Evolutionary conservation across 495 filamentous ascomycete species (phyloP), one percentile per base, ranked within the genome.

Genomic region (Penicillium paxilli): DNA sequence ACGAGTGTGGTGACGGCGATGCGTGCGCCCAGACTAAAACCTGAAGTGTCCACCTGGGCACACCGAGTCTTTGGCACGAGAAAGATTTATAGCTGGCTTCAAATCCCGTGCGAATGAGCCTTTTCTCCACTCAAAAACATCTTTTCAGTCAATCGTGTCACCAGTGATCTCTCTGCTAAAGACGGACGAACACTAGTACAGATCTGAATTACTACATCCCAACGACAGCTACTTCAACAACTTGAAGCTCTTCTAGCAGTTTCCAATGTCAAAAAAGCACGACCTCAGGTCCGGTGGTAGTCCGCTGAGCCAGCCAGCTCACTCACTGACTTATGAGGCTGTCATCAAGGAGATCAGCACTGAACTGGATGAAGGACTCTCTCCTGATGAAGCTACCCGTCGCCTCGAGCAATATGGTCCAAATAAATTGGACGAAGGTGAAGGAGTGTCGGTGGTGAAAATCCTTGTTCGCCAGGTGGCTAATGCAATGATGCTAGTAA

Each of bases 401-500:
- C 77, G 87, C 8, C 62, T 85, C 4, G 73, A 80, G 23, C 64
- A 80, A 48, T 78, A 80, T 70, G 87, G 87, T 12, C 65, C 68
- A 10, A 91, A 90, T 62, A 79, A 84, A 51, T 61, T 91, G 23
- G 80, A 81, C 38, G 79, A 81, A 40, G 80, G 74, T 41, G 73
- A 74, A 53, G 79, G 84, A 14, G 83, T 89, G 44, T 79, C 80
- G 16, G 60, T 79, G 14, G 71, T 65, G 2, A 80, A 80, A 55
- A 87, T 87, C 62, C 62, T 87, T 7, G 67, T 87, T 51, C 68
- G 80, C 4, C 83, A 87, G 56, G 69, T 87, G 30, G 81, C 87
- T 55, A 87, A 89, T 62, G 86, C 86, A 7, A 85, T 90, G 80
- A 83, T 84, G 58, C 68, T 86, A 58, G 79, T 83, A 58, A 58